phyloP scores from a whole-genome alignment of 805 yeast species.

The Kazachstania psychrophila region DNA sequence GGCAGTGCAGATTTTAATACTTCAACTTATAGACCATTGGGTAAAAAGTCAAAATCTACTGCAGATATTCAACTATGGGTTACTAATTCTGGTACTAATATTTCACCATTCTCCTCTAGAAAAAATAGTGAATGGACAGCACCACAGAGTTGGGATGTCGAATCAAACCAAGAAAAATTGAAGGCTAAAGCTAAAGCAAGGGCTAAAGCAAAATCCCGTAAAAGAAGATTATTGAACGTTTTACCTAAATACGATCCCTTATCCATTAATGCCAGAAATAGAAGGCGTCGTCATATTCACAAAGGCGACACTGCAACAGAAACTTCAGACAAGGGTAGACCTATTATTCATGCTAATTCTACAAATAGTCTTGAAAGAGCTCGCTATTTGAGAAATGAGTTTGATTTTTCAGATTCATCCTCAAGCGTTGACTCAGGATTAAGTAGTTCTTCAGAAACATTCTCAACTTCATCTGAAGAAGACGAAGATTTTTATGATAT shows the following conservation, averaged over 20 bases:
- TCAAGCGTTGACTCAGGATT: constrained; percentile 2
- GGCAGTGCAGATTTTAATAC: background rate
- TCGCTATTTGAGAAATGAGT: constrained; percentile 1
- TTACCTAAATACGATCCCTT: constrained; percentile 1
- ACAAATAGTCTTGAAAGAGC: background rate
- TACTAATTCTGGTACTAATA: constrained; percentile 1
- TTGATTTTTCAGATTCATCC: background rate
- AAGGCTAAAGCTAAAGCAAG: constrained; percentile 6
- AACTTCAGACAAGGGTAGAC: constrained; percentile 7
- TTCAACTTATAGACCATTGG: background rate
- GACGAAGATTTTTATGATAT: constrained; percentile 10
- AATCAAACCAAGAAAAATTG: constrained; percentile 17
- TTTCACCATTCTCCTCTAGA: background rate
- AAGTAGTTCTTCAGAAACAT: background rate
- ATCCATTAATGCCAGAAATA: constrained; percentile 1
- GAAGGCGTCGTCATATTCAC: background rate
- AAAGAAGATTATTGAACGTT: constrained; percentile 1
- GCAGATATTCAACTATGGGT: constrained; percentile 8
- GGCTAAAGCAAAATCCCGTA: constrained; percentile 4
- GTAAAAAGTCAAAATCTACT: constrained; percentile 12
- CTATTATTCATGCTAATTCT: background rate
- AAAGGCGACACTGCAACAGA: constrained; percentile 3
- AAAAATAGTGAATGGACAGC: constrained; percentile 37
- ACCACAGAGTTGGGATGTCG: constrained; percentile 57
- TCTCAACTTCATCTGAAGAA: constrained; percentile 4